These are phyloP conservation scores for Glycine soja DNA, from an alignment of 306 rosid species.

Conservation along the genomic window DNA sequence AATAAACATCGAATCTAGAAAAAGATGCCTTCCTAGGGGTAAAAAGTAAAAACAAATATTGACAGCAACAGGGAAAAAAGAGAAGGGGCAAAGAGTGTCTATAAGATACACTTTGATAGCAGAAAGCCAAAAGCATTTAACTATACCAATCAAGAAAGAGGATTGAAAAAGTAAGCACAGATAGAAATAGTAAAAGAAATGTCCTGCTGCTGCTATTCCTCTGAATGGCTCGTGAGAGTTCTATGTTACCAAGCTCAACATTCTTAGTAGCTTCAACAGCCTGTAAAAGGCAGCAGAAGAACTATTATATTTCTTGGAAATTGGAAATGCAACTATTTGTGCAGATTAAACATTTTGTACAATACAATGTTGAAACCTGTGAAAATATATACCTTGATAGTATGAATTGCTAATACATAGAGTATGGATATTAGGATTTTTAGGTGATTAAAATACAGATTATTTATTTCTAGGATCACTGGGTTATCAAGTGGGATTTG, in stretches of 20 bases:
- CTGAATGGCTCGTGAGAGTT: slow-evolving; percentile 86
- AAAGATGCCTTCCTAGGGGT: slow-evolving; percentile 24
- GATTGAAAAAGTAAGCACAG: slow-evolving; percentile 84
- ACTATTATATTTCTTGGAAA: slow-evolving; percentile 23
- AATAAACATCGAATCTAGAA: slow-evolving; percentile 9
- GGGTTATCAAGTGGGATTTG: slow-evolving; percentile 8
- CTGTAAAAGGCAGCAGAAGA: slow-evolving; percentile 51
- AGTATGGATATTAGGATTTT: not conserved
- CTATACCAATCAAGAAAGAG: slow-evolving; percentile 97
- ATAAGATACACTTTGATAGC: slow-evolving; percentile 18
- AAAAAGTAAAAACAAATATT: slow-evolving; percentile 20
- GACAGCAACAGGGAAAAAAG: slow-evolving; percentile 5
- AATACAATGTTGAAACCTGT: not conserved
- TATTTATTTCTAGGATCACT: not conserved
- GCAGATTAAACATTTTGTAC: not conserved
- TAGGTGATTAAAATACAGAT: not conserved
- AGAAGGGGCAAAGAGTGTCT: not conserved
- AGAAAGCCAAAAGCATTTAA: slow-evolving; percentile 48
- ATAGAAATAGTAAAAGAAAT: slow-evolving; percentile 83
- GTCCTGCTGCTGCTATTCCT: slow-evolving; percentile 92
- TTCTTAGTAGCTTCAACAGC: slow-evolving; percentile 96
- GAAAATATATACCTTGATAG: slow-evolving; percentile 4
- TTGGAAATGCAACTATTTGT: not conserved
- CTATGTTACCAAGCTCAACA: slow-evolving; percentile 93
- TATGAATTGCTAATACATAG: not conserved